phyloP scores from a whole-genome alignment of 2,329 filamentous ascomycete species.

The Blastomyces silverae region DNA sequence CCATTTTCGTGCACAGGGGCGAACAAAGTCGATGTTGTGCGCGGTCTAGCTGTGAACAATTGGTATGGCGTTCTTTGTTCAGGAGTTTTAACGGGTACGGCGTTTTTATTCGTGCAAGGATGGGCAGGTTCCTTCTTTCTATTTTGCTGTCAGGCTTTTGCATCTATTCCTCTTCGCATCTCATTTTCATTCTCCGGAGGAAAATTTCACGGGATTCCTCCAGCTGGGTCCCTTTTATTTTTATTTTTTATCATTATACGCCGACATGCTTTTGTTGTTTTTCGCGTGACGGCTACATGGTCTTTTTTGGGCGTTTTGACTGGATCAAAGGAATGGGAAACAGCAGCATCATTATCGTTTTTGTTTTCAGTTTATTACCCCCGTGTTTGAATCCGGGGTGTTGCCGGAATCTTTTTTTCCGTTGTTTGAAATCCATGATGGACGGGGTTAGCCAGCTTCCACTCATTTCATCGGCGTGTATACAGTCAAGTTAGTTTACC shows the following conservation, averaged over 20 bases:
- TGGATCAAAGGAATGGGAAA: neutral
- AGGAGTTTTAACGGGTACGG: neutral
- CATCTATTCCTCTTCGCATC: neutral
- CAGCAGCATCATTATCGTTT: constrained; percentile 1
- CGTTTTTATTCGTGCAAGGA: neutral
- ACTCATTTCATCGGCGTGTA: neutral
- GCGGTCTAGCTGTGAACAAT: neutral
- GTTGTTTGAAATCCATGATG: neutral
- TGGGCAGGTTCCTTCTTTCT: constrained; percentile 7
- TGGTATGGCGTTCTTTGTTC: constrained; percentile 5
- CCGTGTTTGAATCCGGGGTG: neutral
- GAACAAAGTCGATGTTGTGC: neutral
- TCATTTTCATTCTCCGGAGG: neutral
- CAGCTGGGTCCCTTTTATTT: neutral
- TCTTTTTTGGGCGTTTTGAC: neutral
- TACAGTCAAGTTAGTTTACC: too few relatives aligned
- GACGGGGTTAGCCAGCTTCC: neutral
- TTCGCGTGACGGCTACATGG: too few relatives aligned
- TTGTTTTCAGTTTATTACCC: neutral
- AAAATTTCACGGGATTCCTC: neutral
- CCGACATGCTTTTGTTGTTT: neutral
- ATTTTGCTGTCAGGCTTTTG: neutral
- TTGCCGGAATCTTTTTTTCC: neutral
- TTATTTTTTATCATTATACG: neutral
- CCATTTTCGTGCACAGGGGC: neutral